These are phyloP conservation scores for Globisporangium iwayamae DNA, from an alignment of 352 stramenopile genomes.

Conservation along the genomic window DNA sequence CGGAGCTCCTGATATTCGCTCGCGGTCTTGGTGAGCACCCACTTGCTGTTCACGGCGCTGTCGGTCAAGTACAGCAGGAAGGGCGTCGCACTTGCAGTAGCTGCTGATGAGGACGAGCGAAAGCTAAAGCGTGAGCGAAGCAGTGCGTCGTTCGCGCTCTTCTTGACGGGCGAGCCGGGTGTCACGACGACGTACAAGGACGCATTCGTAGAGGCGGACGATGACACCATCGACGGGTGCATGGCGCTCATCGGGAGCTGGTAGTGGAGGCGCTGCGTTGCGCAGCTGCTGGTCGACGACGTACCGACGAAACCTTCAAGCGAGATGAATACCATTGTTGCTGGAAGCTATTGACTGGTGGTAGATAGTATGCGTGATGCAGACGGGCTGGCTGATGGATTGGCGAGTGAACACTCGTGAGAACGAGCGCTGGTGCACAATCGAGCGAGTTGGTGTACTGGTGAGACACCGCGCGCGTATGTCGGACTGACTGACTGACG, in stretches of 20 bases:
- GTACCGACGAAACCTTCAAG: conserved; percentile 52
- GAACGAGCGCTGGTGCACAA: not conserved
- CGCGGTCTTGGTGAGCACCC: conserved; percentile 58
- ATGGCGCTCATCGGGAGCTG: conserved; percentile 15
- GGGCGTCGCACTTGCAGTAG: conserved; percentile 13
- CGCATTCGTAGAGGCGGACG: conserved; percentile 10
- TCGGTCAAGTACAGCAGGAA: conserved; percentile 82
- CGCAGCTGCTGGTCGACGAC: not conserved
- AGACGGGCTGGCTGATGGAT: not conserved
- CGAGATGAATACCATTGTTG: conserved; percentile 76
- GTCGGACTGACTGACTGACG: not conserved
- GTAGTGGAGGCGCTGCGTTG: conserved; percentile 4
- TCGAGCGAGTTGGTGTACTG: not conserved
- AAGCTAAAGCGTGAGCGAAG: conserved; percentile 12
- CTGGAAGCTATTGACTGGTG: not conserved
- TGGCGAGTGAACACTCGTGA: not conserved
- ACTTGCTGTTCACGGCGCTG: conserved; percentile 57
- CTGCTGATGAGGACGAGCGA: not conserved
- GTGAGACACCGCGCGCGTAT: conserved; percentile 4
- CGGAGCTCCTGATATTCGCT: conserved; percentile 45
- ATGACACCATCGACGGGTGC: conserved; percentile 7
- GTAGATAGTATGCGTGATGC: not conserved
- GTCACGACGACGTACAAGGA: conserved; percentile 63
- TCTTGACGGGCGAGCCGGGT: conserved; percentile 53
- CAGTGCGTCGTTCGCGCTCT: conserved; percentile 16